Evolutionary conservation across 202 grass and related monocot species (phyloP), one percentile per base, ranked within the genome.

Genomic region (Musa balbisiana): DNA sequence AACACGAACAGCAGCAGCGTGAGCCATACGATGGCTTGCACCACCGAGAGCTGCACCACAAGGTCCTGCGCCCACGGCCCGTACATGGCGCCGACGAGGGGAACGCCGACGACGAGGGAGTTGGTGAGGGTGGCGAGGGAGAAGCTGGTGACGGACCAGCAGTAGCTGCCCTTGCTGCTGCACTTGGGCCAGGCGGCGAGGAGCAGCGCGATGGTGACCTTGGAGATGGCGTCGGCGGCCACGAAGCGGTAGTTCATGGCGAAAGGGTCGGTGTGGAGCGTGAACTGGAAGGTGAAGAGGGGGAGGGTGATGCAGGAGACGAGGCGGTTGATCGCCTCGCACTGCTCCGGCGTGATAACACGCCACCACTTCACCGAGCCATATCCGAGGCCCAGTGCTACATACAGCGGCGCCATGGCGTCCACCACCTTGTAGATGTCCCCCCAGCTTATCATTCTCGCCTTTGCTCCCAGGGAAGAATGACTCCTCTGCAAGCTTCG

Each of bases 61-160:
- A 99, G 81, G 78, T 99, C 86, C 85, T 86, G 80, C 51, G 91
- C 95, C 95, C 95, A 99, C 14, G 78, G 85, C 52, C 95, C 95
- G 71, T 99, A 99, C 95, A 99, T 99, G 67, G 91, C 91, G 1
- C 65, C 63, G 10, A 81, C 82, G 70, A 94, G 88, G 66, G 95
- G 91, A 19, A 90, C 95, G 11, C 89, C 95, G 23, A 99, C 89
- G n/a, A 99, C 91, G 8, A 99, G 85, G 73, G 95, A 92, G 78
- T 92, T 98, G 9, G 91, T 98, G 8, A 98, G 83, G 26, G 91
- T 86, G 29, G 87, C 80, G 14, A 98, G 85, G 0, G 95, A 94
- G 90, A 85, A 92, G 10, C 80, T 66, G 26, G 93, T 97, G 80
- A 97, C 77, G 83, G 85, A 88, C 86, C 80, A 89, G 54, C 53